phyloP scores from a whole-genome alignment of 2,329 filamentous ascomycete species.

The Colletotrichum sidae region DNA sequence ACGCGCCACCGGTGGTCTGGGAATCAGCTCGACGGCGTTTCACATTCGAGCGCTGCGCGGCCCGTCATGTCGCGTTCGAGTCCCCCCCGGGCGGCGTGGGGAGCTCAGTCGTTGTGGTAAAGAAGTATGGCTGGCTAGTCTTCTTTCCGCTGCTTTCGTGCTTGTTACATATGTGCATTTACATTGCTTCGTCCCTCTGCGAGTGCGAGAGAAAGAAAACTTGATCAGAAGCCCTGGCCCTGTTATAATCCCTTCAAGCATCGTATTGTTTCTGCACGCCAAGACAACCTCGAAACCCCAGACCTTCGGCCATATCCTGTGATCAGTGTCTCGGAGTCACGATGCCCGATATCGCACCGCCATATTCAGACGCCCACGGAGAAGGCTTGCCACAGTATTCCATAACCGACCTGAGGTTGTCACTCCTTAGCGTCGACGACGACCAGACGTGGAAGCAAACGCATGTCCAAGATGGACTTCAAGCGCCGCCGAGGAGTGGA shows the following conservation, averaged over 20 bases:
- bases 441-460: conserved; percentile 18
- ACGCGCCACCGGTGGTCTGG: conserved; percentile 2
- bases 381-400: conserved; percentile 17
- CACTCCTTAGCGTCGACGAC: conserved; percentile 28
- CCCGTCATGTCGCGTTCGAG: not conserved
- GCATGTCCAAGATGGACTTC: conserved; percentile 17
- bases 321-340: not conserved
- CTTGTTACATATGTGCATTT: too few relatives aligned
- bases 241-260: too few relatives aligned
- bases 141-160: too few relatives aligned
- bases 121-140: too few relatives aligned
- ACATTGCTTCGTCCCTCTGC: too few relatives aligned
- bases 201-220: too few relatives aligned
- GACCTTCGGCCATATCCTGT: too few relatives aligned
- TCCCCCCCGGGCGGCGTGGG: not conserved
- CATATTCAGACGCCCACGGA: conserved; percentile 21
- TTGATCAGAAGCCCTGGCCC: too few relatives aligned
- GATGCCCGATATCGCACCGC: not conserved
- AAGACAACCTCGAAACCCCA: too few relatives aligned
- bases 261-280: not conserved
- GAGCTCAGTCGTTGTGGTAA: not conserved
- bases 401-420: conserved; percentile 31
- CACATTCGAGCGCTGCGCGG: conserved; percentile 14
- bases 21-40: conserved; percentile 23
- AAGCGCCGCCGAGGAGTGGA: not conserved